Evolutionary conservation across 1,139 yeast genomes (phyloP).

Genomic region (Candida glucosophila): DNA sequence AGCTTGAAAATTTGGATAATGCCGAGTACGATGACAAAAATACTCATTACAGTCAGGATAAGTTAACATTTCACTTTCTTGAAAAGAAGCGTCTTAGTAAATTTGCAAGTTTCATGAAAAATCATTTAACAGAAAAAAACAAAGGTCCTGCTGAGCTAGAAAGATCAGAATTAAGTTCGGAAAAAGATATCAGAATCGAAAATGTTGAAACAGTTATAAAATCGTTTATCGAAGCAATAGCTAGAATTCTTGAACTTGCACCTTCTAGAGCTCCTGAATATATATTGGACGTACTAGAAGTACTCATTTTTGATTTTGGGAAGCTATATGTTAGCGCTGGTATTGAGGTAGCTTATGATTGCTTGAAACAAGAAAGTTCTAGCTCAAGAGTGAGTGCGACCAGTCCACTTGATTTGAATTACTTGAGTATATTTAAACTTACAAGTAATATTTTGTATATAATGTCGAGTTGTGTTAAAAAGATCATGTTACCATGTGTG

Average conservation of each 20-base stretch:
- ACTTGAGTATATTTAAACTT: slow-evolving; percentile 43
- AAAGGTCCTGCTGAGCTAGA: slow-evolving; percentile 16
- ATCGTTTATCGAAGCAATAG: slow-evolving; percentile 70
- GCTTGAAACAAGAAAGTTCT: slow-evolving; percentile 21
- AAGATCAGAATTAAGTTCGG: slow-evolving; percentile 9
- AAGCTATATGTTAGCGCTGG: slow-evolving; percentile 68
- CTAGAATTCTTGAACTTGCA: slow-evolving; percentile 68
- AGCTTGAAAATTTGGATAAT: slow-evolving; percentile 31
- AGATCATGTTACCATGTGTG: slow-evolving; percentile 66
- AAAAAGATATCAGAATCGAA: slow-evolving; percentile 28
- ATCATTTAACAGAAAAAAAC: slow-evolving; percentile 21
- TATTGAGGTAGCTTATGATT: slow-evolving; percentile 58
- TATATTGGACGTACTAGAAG: slow-evolving; percentile 58
- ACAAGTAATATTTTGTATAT: slow-evolving; percentile 58
- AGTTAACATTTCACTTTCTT: slow-evolving; percentile 25
- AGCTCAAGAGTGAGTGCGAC: slow-evolving; percentile 15
- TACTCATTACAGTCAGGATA: slow-evolving; percentile 13
- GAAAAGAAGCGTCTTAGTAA: slow-evolving; percentile 35
- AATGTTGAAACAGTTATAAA: slow-evolving; percentile 59
- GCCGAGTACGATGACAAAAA: slow-evolving; percentile 13
- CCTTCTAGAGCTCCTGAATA: slow-evolving; percentile 58
- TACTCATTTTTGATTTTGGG: slow-evolving; percentile 64
- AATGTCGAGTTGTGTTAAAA: slow-evolving; percentile 62
- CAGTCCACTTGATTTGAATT: slow-evolving; percentile 29
- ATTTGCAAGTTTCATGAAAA: slow-evolving; percentile 32